These are phyloP conservation scores for Pseudocercospora pini-densiflorae DNA, from an alignment of 2,329 filamentous ascomycete species.

Conservation along the genomic window DNA sequence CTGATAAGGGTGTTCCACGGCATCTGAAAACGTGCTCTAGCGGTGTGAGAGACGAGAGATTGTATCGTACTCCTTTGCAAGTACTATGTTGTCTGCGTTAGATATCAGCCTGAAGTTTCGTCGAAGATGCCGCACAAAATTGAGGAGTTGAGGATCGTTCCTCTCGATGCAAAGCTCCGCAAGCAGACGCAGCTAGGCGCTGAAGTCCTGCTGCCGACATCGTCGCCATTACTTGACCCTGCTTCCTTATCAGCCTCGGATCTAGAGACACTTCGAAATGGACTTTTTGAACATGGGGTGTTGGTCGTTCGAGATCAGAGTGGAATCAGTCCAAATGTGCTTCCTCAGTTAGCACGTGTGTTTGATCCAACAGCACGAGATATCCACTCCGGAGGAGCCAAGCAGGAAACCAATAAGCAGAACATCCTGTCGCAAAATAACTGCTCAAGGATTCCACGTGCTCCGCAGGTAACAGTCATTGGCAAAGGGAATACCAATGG, in stretches of 20 bases:
- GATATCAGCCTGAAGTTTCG: not conserved
- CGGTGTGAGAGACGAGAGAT: not conserved
- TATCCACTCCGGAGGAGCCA: slow-evolving; percentile 30
- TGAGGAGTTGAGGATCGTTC: slow-evolving; percentile 12
- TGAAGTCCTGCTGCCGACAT: slow-evolving; percentile 21
- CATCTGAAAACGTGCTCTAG: not conserved
- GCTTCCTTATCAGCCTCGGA: slow-evolving; percentile 18
- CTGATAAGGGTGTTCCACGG: not conserved
- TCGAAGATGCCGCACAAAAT: slow-evolving; percentile 22
- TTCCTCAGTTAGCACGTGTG: slow-evolving; percentile 25
- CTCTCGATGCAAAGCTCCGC: slow-evolving; percentile 14
- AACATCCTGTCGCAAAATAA: slow-evolving; percentile 18
- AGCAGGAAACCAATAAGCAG: slow-evolving; percentile 25
- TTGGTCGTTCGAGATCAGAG: slow-evolving; percentile 28
- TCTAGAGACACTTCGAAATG: slow-evolving; percentile 20
- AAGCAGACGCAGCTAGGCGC: slow-evolving; percentile 26
- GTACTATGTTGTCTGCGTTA: not conserved
- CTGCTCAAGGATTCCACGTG: slow-evolving; percentile 20
- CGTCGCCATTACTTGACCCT: slow-evolving; percentile 15
- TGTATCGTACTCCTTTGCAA: not conserved
- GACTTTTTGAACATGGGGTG: slow-evolving; percentile 29
- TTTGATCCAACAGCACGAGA: slow-evolving; percentile 27
- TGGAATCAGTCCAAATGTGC: slow-evolving; percentile 23
- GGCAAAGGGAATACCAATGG: slow-evolving; percentile 26
- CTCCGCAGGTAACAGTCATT: slow-evolving; percentile 31